These are phyloP conservation scores for Yamadazyma blattariae DNA, from an alignment of 1,139 yeast genomes.

Conservation along the genomic window DNA sequence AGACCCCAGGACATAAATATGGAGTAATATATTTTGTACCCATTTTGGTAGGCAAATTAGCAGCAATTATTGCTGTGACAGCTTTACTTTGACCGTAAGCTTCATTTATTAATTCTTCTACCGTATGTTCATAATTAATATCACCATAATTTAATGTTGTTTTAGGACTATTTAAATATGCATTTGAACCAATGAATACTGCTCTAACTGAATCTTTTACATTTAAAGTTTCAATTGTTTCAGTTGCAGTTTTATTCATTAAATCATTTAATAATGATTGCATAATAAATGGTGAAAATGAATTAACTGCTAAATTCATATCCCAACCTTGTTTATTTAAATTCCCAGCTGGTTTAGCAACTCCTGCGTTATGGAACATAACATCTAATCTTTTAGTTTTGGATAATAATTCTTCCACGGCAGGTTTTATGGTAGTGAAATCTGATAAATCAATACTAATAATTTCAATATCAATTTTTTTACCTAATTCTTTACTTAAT, in stretches of 20 bases:
- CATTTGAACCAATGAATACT: constrained; percentile 46
- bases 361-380: constrained; percentile 50
- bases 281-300: constrained; percentile 46
- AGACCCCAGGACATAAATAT: constrained; percentile 47
- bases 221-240: no score
- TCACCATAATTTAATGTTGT: constrained; percentile 43
- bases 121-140: constrained; percentile 17
- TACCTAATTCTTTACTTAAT: constrained; percentile 4
- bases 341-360: constrained; percentile 37
- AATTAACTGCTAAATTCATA: constrained; percentile 48
- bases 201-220: constrained; percentile 28
- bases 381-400: constrained; percentile 28
- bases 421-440: constrained; percentile 39
- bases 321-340: constrained; percentile 25
- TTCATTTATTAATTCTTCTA: constrained; percentile 4
- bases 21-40: constrained; percentile 30
- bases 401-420: constrained; percentile 25
- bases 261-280: constrained; percentile 44
- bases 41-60: constrained; percentile 38
- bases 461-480: constrained; percentile 14
- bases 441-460: constrained; percentile 40
- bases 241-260: constrained; percentile 33
- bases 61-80: constrained; percentile 37
- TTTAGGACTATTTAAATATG: constrained; percentile 33
- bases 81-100: constrained; percentile 51